Base-by-base conservation (phyloP, 768 basidiomycete genomes). In the Podaxis sp. region DNA sequence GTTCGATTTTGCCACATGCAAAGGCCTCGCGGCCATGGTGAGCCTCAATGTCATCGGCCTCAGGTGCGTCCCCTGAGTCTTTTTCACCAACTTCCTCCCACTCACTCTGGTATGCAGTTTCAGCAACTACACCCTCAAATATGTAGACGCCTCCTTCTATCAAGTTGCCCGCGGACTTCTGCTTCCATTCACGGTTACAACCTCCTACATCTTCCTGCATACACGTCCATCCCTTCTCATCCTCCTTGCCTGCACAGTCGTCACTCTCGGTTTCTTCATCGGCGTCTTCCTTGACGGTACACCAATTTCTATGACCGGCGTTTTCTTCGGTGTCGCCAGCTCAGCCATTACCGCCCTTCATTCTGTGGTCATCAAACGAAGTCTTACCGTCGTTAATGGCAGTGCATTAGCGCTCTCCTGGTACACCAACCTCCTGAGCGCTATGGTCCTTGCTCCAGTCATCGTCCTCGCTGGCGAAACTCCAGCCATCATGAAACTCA, bases 161-260 rank as follows among this genome's bases (percentile, higher is more conserved):
- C 95, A 96, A 77, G 90, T 98, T 63, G 95, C 95, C 0, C 89
- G 95, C 14, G 95, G 95, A 9, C 82, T 98, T 62, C 85, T 98
- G 28, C 86, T 98, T 23, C 95, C 96, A 0, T 90, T 94, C 79
- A 98, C 96, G 16, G 93, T 97, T 66, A 77, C 79, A 68, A 88
- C 93, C n/a, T 95, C 95, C 44, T 90, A 83, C 71, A 27, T 91
- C 67, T 77, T 92, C 69, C 86, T 97, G 35, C 80, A 86, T 63
- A 71, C 91, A 7, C 83, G 88, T 4, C 93, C 95, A 1, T 91
- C 93, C 16, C 69, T 87, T 5, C 81, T 81, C 35, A 90, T 95
- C 63, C 81, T 95, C 35, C 50, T 83, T 56, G 83, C 91, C 5
- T 95, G 95, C 69, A 78, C 76, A 0, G 66, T 95, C 47, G 95